Evolutionary conservation across 176 grass and related monocot genomes (phyloP).

Genomic region (Zea mays): Zm-B73-REFERENCE-NAM-5.0 NC_050100.1:178729001-178729500

Average conservation of each 20-base stretch:
- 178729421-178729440: neutral
- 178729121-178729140: constrained; percentile 2
- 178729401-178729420: neutral
- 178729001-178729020: no score
- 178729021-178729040: no score
- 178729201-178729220: neutral
- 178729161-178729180: neutral
- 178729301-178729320: constrained; percentile 3
- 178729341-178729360: constrained; percentile 1
- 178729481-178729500: neutral
- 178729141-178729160: constrained; percentile 15
- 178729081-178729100: constrained; percentile 40
- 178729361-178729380: constrained; percentile 12
- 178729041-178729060: no score
- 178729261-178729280: neutral
- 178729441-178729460: neutral
- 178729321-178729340: constrained; percentile 17
- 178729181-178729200: neutral
- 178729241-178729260: constrained; percentile 12
- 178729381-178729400: neutral
- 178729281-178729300: constrained; percentile 24
- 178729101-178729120: constrained; percentile 8
- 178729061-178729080: neutral
- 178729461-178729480: neutral
- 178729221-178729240: neutral